Percentiles rank a stretch among this genome's conserved stretches.
These are phyloP conservation scores for Aspergillus costaricaensis DNA, from an alignment of 2,329 filamentous ascomycete genomes.

Conservation along the genomic window DNA sequence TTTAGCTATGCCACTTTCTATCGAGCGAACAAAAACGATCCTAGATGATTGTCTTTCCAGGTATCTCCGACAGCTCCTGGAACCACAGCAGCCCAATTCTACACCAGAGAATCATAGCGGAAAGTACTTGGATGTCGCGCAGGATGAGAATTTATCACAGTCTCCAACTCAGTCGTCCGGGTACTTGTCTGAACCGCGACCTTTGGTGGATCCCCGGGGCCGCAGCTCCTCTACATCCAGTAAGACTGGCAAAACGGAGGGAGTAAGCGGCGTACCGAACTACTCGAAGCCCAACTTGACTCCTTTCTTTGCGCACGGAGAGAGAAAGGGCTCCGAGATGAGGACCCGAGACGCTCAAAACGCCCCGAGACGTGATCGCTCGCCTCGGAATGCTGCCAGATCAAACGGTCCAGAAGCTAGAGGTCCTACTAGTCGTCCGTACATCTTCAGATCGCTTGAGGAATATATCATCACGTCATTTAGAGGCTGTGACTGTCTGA, in stretches of 20 bases:
- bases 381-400: constrained; percentile 21
- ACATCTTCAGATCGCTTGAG: constrained; percentile 74
- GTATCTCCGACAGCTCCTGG: constrained; percentile 50
- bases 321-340: constrained; percentile 23
- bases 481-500: constrained; percentile 70
- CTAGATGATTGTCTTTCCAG: constrained; percentile 57
- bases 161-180: constrained; percentile 13
- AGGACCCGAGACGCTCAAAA: constrained; percentile 31
- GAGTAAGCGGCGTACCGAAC: constrained; percentile 18
- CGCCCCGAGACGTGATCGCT: constrained; percentile 23
- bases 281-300: constrained; percentile 20
- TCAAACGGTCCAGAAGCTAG: constrained; percentile 30
- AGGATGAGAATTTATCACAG: constrained; percentile 18
- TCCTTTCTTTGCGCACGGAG: constrained; percentile 17
- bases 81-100: constrained; percentile 24
- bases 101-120: constrained; percentile 19
- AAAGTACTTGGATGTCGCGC: constrained; percentile 12
- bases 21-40: constrained; percentile 61
- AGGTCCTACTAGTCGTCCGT: constrained; percentile 45
- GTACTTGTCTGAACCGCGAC: constrained; percentile 22
- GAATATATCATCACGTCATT: constrained; percentile 74
- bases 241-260: constrained; percentile 19
- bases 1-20: constrained; percentile 55
- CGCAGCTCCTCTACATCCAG: constrained; percentile 33
- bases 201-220: constrained; percentile 21